phyloP scores from a whole-genome alignment of 139 green algal species.

The Tetradesmus obliquus region DNA sequence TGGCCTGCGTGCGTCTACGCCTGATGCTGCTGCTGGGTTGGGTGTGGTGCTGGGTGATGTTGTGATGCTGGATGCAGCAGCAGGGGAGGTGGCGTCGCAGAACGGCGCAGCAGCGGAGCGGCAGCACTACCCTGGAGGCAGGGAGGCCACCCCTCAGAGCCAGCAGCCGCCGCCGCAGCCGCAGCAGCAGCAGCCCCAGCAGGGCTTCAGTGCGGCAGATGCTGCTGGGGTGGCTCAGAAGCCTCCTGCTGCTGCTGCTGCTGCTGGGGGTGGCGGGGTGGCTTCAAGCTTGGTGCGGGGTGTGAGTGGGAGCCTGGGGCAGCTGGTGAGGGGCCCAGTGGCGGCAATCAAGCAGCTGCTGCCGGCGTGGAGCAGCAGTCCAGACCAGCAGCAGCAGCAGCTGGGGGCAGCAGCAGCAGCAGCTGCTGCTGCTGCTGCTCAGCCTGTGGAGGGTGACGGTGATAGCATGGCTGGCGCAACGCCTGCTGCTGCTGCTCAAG shows the following conservation, averaged over 20 bases:
- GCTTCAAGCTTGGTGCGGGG: slow-evolving; percentile 14
- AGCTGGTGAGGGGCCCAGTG: slow-evolving; percentile 1
- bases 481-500: slow-evolving; percentile 1
- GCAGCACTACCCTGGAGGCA: neutral
- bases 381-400: slow-evolving; percentile 43
- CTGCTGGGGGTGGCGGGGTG: neutral
- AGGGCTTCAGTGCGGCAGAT: neutral
- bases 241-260: neutral
- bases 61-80: neutral
- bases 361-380: slow-evolving; percentile 30
- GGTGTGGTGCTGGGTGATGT: neutral
- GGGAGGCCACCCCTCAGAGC: slow-evolving; percentile 15
- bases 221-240: neutral
- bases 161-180: slow-evolving; percentile 25
- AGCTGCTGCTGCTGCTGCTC: slow-evolving; percentile 4
- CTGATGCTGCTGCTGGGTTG: neutral
- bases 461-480: neutral
- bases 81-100: neutral
- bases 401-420: slow-evolving; percentile 30
- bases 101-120: neutral
- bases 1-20: neutral
- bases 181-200: neutral
- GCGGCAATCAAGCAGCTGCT: slow-evolving; percentile 41
- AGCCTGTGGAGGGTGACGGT: neutral
- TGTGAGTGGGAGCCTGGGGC: neutral